A percentile compares a stretch with the other conserved stretches of the same genome.
Evolutionary conservation across 768 basidiomycete species (phyloP).

Genomic region (Tulasnella calospora): DNA sequence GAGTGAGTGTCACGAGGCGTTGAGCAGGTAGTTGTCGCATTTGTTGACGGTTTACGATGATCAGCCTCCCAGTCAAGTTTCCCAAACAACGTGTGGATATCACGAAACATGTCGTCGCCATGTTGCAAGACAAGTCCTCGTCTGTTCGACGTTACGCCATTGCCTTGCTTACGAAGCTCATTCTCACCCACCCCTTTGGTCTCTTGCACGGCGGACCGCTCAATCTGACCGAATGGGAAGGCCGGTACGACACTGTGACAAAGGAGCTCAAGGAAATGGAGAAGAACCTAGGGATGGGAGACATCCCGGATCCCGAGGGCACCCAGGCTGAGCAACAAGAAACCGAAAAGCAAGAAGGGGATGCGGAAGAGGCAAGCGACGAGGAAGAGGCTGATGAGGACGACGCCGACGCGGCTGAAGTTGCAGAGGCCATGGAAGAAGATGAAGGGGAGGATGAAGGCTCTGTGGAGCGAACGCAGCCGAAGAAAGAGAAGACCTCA

Average conservation of each 20-base stretch:
- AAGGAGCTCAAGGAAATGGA: slow-evolving; percentile 69
- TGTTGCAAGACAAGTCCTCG: slow-evolving; percentile 85
- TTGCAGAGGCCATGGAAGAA: slow-evolving; percentile 41
- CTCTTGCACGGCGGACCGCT: slow-evolving; percentile 77
- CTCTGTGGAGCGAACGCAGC: slow-evolving; percentile 24
- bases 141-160: slow-evolving; percentile 83
- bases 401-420: slow-evolving; percentile 37
- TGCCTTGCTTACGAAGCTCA: slow-evolving; percentile 63
- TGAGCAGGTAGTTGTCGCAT: not conserved
- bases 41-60: not conserved
- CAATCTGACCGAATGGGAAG: slow-evolving; percentile 65
- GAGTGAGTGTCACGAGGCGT: slow-evolving; percentile 42
- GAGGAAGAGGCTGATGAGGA: slow-evolving; percentile 39
- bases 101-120: slow-evolving; percentile 67
- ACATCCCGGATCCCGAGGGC: slow-evolving; percentile 37
- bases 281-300: slow-evolving; percentile 44
- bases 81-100: slow-evolving; percentile 78
- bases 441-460: slow-evolving; percentile 35
- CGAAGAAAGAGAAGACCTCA: slow-evolving; percentile 34
- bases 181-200: slow-evolving; percentile 86
- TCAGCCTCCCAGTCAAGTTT: slow-evolving; percentile 62
- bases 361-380: slow-evolving; percentile 37
- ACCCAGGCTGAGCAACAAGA: slow-evolving; percentile 31
- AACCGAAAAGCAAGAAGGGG: slow-evolving; percentile 42
- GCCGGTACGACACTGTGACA: slow-evolving; percentile 57